Evolutionary conservation across 2,329 filamentous ascomycete species (phyloP).

Genomic region (Sporothrix inflata): DNA sequence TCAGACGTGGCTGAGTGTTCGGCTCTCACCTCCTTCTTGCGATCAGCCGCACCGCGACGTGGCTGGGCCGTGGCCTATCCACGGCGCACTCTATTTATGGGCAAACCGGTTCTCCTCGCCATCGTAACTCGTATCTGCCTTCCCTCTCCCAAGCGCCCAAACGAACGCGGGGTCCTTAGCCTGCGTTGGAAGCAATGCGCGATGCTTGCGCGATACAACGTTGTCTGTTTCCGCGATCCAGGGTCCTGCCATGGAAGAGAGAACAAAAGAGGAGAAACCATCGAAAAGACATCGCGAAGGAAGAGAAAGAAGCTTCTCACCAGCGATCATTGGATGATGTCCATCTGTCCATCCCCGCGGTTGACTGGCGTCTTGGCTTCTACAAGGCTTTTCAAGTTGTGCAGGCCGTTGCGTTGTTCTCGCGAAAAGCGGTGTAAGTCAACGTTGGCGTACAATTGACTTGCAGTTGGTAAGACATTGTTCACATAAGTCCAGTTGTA

Average conservation of each 20-base stretch:
- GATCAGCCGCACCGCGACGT: not conserved
- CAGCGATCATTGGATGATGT: not conserved
- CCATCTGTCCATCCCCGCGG: not conserved
- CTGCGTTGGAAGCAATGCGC: not conserved
- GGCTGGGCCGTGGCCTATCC: not conserved
- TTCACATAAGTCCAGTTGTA: not conserved
- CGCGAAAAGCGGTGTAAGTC: not conserved
- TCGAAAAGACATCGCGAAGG: not conserved
- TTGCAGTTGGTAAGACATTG: not conserved
- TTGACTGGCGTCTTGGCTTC: conserved; percentile 9
- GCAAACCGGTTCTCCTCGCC: not conserved
- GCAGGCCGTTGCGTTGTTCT: not conserved
- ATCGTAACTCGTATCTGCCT: conserved; percentile 4
- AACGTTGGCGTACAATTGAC: not conserved
- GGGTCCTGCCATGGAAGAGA: not conserved
- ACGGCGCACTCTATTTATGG: not conserved
- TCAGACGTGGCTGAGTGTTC: conserved; percentile 5
- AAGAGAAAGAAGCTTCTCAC: not conserved
- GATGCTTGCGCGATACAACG: conserved; percentile 2
- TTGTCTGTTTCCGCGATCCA: not conserved
- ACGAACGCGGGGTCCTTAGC: conserved; percentile 8
- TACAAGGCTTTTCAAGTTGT: not conserved
- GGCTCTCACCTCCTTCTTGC: not conserved
- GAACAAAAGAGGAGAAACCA: not conserved
- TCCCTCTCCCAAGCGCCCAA: not conserved